Evolutionary conservation across 441 rosid species (phyloP), one percentile per base, ranked within the genome.

Genomic region (Jatropha podagrica): DNA sequence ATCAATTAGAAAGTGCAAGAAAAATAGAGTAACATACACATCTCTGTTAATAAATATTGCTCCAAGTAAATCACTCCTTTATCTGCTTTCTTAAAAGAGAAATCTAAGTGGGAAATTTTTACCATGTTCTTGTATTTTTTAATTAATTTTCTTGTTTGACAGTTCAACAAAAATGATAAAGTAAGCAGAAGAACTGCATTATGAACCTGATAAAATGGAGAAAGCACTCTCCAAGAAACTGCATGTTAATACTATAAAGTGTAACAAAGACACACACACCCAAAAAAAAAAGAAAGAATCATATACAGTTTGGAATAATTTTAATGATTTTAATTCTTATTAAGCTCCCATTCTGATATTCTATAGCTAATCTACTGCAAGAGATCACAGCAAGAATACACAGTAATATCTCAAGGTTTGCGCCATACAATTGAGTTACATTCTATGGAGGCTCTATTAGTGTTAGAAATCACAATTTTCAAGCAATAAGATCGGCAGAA

Each of bases 21-120:
- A 32, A 32, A 32, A 32, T 32, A 32, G 32, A 74, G 15, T 74
- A 71, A 9, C 71, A 65, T 4, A 65, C 56, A 0, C 71, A 74
- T 65, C 77, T 74, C 77, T 23, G 15, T 65, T 17, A 74, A 26
- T 3, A 74, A 65, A 71, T 58, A 74, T 65, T 74, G 71, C 63
- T 65, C 77, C 15, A 14, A 10, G 65, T 74, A 74, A 55, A 1
- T 11, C 10, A 12, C 51, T 40, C 37, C 1, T 10, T 46, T 9
- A 26, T 48, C n/a, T 27, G 23, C 20, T n/a, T 67, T 54, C 26
- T 67, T 67, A 3, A 9, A 2, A 41, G 9, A 6, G 3, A 11
- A 32, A 11, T 27, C 3, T 1, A 13, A 3, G 0, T 12, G 5
- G 32, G 17, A 12, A 32, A 32, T 61, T 27, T 2, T 32, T 32